Conservation (phyloP, 495 filamentous ascomycete genomes). For the Lasiosphaeria hispida region DNA sequence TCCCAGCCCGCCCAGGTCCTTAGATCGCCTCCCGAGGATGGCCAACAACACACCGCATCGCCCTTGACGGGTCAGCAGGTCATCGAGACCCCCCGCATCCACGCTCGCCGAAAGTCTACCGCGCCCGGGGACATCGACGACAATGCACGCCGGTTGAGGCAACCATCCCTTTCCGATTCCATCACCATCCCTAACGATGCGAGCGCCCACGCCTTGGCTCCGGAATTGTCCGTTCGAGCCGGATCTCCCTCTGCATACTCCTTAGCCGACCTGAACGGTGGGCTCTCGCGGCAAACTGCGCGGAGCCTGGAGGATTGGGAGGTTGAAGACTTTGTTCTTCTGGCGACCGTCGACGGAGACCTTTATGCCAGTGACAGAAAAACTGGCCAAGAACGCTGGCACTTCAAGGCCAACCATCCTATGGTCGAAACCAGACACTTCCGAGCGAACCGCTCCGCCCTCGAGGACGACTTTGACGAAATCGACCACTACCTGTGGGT, state of each 20-base stretch:
- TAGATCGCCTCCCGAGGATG: conserved; percentile 30
- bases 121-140: conserved; percentile 15
- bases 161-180: conserved; percentile 27
- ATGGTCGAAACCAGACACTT: conserved; percentile 90
- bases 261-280: conserved; percentile 49
- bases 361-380: conserved; percentile 90
- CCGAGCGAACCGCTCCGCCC: conserved; percentile 61
- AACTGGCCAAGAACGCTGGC: conserved; percentile 79
- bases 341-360: conserved; percentile 98
- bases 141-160: neutral
- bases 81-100: conserved; percentile 25
- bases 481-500: conserved; percentile 93
- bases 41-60: conserved; percentile 24
- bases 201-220: conserved; percentile 94
- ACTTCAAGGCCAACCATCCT: conserved; percentile 74
- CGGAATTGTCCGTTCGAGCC: conserved; percentile 84
- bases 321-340: conserved; percentile 98
- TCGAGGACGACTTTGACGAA: conserved; percentile 55
- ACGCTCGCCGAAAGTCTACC: conserved; percentile 27
- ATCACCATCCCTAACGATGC: conserved; percentile 63
- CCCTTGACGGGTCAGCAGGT: conserved; percentile 27
- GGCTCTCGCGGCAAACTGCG: conserved; percentile 77
- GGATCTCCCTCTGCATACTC: conserved; percentile 62
- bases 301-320: conserved; percentile 97
- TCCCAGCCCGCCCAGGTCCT: conserved; percentile 26